Percentiles rank a stretch among this genome's conserved stretches.
These are phyloP conservation scores for Henckelia pumila DNA, from an alignment of 257 asterid genomes.

Conservation along the genomic window DNA sequence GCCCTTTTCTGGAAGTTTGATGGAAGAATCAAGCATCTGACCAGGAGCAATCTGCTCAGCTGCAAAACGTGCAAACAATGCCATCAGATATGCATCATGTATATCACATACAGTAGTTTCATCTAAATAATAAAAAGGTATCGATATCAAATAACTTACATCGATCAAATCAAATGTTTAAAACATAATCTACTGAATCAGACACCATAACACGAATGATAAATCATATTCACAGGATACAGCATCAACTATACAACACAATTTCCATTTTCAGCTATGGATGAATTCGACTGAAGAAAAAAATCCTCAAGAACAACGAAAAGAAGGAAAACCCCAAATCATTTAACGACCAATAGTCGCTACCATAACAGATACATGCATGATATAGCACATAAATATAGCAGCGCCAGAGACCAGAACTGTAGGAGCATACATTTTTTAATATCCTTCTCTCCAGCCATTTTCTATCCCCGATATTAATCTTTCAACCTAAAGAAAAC, in stretches of 20 bases:
- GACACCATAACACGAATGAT: background rate
- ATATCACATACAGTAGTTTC: background rate
- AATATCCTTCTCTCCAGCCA: slow-evolving; percentile 58
- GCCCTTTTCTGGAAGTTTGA: slow-evolving; percentile 42
- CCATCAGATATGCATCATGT: background rate
- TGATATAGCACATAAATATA: background rate
- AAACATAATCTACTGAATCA: background rate
- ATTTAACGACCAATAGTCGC: background rate
- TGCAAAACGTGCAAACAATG: slow-evolving; percentile 30
- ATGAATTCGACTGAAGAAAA: background rate
- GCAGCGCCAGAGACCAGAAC: background rate
- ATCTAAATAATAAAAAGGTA: background rate
- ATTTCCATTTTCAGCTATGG: slow-evolving; percentile 10
- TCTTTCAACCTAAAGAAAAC: slow-evolving; percentile 32
- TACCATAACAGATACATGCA: background rate
- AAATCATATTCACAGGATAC: background rate
- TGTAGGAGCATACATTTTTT: slow-evolving; percentile 41
- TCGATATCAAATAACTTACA: too few species aligned
- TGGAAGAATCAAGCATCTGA: slow-evolving; percentile 42
- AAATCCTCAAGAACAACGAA: background rate
- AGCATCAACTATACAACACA: background rate
- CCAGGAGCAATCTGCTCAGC: slow-evolving; percentile 51
- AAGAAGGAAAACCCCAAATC: background rate
- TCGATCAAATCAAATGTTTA: background rate
- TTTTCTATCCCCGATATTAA: slow-evolving; percentile 35